Evolutionary conservation across 164 flowering plant genomes (phyloP).

Genomic region (grape (Vitis vinifera)): ASM3070453v1 NC_081806.1:7869501-7870000

Average conservation of each 20-base stretch:
- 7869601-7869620: neutral
- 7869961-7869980: slow-evolving; percentile 8
- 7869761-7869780: slow-evolving; percentile 48
- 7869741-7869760: slow-evolving; percentile 2
- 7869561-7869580: slow-evolving; percentile 60
- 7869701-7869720: too few species aligned
- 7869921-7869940: slow-evolving; percentile 11
- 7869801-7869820: slow-evolving; percentile 83
- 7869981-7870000: slow-evolving; percentile 7
- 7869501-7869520: slow-evolving; percentile 75
- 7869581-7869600: slow-evolving; percentile 86
- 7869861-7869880: slow-evolving; percentile 55
- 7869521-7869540: slow-evolving; percentile 62
- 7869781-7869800: slow-evolving; percentile 87
- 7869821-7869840: slow-evolving; percentile 61
- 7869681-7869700: too few species aligned
- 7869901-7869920: slow-evolving; percentile 29
- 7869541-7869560: slow-evolving; percentile 61
- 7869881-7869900: slow-evolving; percentile 75
- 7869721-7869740: too few species aligned
- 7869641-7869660: neutral
- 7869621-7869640: neutral
- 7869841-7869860: slow-evolving; percentile 47
- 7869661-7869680: neutral
- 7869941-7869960: slow-evolving; percentile 13